These are phyloP conservation scores for Salix caprea DNA, from an alignment of 345 rosid species.

Conservation along the genomic window DNA sequence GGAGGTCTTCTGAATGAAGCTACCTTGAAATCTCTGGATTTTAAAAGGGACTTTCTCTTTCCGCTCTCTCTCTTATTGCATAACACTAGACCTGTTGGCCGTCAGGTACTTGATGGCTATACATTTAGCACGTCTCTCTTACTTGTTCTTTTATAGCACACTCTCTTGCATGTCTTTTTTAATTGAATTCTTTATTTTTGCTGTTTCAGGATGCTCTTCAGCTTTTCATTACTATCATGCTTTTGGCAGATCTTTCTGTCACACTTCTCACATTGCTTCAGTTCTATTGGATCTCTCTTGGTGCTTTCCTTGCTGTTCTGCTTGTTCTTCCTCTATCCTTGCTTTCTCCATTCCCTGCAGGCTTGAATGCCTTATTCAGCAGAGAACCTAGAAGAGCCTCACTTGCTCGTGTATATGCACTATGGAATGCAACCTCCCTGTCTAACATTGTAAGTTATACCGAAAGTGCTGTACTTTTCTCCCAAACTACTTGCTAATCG, in stretches of 20 bases:
- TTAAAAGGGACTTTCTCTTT: slow-evolving; percentile 63
- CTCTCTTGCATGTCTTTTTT: not conserved
- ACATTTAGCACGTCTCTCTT: slow-evolving; percentile 1
- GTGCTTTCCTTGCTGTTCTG: slow-evolving; percentile 76
- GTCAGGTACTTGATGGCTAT: slow-evolving; percentile 53
- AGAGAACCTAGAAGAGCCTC: slow-evolving; percentile 88
- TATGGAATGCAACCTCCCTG: slow-evolving; percentile 89
- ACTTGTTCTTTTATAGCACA: not conserved
- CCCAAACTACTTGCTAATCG: not conserved
- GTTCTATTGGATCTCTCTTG: slow-evolving; percentile 91
- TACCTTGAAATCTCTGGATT: slow-evolving; percentile 67
- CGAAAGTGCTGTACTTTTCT: not conserved
- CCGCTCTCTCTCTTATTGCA: slow-evolving; percentile 74
- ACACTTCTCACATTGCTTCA: slow-evolving; percentile 81
- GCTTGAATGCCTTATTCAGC: slow-evolving; percentile 90
- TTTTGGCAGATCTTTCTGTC: slow-evolving; percentile 78
- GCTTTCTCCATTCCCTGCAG: slow-evolving; percentile 93
- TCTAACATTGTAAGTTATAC: slow-evolving; percentile 72
- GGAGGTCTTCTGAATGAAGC: slow-evolving; percentile 81
- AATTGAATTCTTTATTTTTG: slow-evolving; percentile 9
- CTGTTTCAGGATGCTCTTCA: slow-evolving; percentile 76
- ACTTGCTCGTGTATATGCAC: slow-evolving; percentile 78
- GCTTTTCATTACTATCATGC: slow-evolving; percentile 71
- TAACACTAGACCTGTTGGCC: slow-evolving; percentile 85
- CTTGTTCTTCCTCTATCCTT: slow-evolving; percentile 85